Percentiles rank a stretch among this genome's conserved stretches.
Conservation (phyloP, 176 grass and related monocot species). For the Coix lacrymajobi region DNA sequence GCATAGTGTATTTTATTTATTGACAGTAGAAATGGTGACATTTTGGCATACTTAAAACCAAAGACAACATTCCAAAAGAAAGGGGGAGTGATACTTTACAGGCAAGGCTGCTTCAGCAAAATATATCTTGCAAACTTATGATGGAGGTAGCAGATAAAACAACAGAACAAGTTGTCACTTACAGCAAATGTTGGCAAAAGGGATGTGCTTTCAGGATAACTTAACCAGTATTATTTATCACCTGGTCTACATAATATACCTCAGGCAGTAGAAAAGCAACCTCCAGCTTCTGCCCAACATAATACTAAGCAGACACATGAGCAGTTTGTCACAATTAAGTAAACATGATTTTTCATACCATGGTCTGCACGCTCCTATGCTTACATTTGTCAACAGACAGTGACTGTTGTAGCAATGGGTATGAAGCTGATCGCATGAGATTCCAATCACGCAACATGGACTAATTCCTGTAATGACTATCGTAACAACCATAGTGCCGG, state of each 20-base stretch:
- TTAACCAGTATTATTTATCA: slow-evolving; percentile 50
- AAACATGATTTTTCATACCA: slow-evolving; percentile 58
- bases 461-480: slow-evolving; percentile 63
- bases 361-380: slow-evolving; percentile 44
- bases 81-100: slow-evolving; percentile 29
- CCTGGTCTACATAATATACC: slow-evolving; percentile 48
- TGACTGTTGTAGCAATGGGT: slow-evolving; percentile 39
- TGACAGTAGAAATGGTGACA: background rate
- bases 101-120: slow-evolving; percentile 19
- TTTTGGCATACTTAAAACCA: background rate
- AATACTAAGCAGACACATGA: slow-evolving; percentile 59
- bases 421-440: slow-evolving; percentile 35
- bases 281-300: slow-evolving; percentile 53
- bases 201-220: slow-evolving; percentile 37
- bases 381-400: slow-evolving; percentile 44
- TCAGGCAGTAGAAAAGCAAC: slow-evolving; percentile 41
- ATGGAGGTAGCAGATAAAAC: slow-evolving; percentile 19
- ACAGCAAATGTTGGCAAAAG: slow-evolving; percentile 51
- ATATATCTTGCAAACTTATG: slow-evolving; percentile 38
- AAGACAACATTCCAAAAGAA: background rate
- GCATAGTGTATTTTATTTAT: slow-evolving; percentile 19
- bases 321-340: slow-evolving; percentile 44
- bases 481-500: slow-evolving; percentile 32
- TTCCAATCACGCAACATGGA: slow-evolving; percentile 45
- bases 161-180: slow-evolving; percentile 37